phyloP scores from a whole-genome alignment of 2,329 filamentous ascomycete genomes.

The Beauveria australis region DNA sequence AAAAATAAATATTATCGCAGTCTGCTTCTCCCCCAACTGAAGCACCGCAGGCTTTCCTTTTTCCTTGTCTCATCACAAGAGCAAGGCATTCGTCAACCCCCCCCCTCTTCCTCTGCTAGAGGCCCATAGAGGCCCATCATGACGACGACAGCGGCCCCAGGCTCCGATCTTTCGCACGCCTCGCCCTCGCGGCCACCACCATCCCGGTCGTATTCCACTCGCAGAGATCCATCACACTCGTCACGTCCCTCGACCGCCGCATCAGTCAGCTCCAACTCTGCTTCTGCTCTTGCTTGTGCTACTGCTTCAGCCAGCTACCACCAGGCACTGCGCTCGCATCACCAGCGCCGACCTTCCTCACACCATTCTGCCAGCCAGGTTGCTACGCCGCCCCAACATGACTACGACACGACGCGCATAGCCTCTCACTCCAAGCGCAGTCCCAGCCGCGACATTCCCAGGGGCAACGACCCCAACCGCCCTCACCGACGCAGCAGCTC shows the following conservation, averaged over 20 bases:
- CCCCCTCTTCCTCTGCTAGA: conserved; percentile 3
- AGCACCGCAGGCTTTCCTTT: not conserved
- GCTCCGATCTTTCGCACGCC: conserved; percentile 17
- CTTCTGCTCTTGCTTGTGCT: conserved; percentile 5
- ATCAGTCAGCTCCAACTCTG: conserved; percentile 12
- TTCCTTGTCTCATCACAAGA: not conserved
- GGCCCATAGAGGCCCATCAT: conserved; percentile 28
- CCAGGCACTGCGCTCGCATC: conserved; percentile 21
- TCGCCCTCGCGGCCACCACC: conserved; percentile 21
- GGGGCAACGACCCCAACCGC: conserved; percentile 42
- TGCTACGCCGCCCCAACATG: conserved; percentile 45
- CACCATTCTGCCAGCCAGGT: conserved; percentile 35
- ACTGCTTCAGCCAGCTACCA: not conserved
- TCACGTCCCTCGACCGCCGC: conserved; percentile 18
- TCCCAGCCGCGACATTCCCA: conserved; percentile 55
- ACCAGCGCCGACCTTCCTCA: conserved; percentile 32
- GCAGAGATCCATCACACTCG: conserved; percentile 14
- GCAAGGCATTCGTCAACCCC: not conserved
- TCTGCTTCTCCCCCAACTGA: not conserved
- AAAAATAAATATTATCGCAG: not conserved
- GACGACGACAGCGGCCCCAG: conserved; percentile 15
- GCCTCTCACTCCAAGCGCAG: conserved; percentile 55
- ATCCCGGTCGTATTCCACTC: conserved; percentile 27
- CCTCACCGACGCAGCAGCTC: conserved; percentile 43
- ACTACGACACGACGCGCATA: conserved; percentile 66